Evolutionary conservation across 805 yeast species (phyloP), one percentile per base, ranked within the genome.

Genomic region (Starmera amethionina): DNA sequence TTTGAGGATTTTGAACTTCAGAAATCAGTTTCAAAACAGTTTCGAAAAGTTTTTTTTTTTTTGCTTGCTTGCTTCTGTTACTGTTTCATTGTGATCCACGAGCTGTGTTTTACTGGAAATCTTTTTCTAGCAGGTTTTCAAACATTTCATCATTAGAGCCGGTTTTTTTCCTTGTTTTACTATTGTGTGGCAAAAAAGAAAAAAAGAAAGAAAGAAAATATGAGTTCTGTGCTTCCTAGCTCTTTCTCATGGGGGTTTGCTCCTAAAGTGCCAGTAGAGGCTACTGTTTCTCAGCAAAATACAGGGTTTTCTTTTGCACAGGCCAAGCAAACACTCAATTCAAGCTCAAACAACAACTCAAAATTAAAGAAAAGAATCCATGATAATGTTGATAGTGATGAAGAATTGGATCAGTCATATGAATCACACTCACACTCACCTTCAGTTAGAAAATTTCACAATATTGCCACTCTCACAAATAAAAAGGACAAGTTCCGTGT

Each of bases 241-340:
- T 46, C 51, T n/a, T 49, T 52, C 13, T 46, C 56, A 10, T 52
- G 56, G 56, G 56, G 51, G 3, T 48, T 48, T 36, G 45, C 39
- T 39, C 50, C 50, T 40, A 55, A 47, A 36, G 44, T 46, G 32
- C 45, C 25, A 65, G 64, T 49, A 63, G 68, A 25, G 10, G 5
- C 1, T 8, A 16, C 13, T 37, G 3, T 14, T 30, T 12, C 16
- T 12, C 13, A 25, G n/a, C 19, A 40, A 28, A 28, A 33, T 18
- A 34, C 30, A 16, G 10, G 10, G 27, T 22, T 22, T 22, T 14
- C 28, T 25, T 22, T 30, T 12, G 14, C 32, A 16, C 16, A 14
- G 27, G 29, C 13, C 8, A 16, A 30, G 14, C 11, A 8, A 36
- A 8, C 28, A 12, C 7, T n/a, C 30, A 29, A 29, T 6, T 29